Conservation (phyloP, 768 basidiomycete genomes). For the Mrakia blollopis region DNA sequence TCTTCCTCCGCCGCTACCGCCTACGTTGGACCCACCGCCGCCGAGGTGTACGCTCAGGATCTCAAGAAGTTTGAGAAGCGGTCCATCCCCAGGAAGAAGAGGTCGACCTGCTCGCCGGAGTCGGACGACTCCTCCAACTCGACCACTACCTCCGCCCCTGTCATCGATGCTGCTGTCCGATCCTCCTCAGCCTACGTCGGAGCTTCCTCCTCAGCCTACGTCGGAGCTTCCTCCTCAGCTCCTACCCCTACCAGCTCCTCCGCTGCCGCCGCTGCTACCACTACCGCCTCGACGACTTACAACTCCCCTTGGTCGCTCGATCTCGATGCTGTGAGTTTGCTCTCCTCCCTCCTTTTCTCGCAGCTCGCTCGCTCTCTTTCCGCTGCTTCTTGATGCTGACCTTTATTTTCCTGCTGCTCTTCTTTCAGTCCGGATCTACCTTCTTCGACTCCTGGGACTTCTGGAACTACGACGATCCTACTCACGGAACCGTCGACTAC, state of each 20-base stretch:
- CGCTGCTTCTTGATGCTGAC: neutral
- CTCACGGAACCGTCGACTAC: slow-evolving; percentile 62
- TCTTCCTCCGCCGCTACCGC: neutral
- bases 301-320: slow-evolving; percentile 36
- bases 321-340: slow-evolving; percentile 25
- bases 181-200: slow-evolving; percentile 3
- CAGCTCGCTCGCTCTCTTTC: slow-evolving; percentile 23
- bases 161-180: neutral
- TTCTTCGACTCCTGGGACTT: slow-evolving; percentile 86
- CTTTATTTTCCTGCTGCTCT: slow-evolving; percentile 31
- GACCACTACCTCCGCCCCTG: neutral
- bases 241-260: slow-evolving; percentile 5
- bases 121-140: neutral
- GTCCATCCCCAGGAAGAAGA: slow-evolving; percentile 13
- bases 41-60: slow-evolving; percentile 1
- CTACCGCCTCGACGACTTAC: slow-evolving; percentile 29
- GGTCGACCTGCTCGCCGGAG: slow-evolving; percentile 26
- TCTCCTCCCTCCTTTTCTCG: slow-evolving; percentile 5
- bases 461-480: slow-evolving; percentile 60
- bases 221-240: neutral
- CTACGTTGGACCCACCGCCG: slow-evolving; percentile 7
- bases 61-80: neutral
- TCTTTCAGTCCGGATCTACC: slow-evolving; percentile 51
- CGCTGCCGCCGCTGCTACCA: slow-evolving; percentile 15
- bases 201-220: slow-evolving; percentile 7